These are phyloP conservation scores for Mycena metata DNA, from an alignment of 768 basidiomycete species.

Conservation along the genomic window DNA sequence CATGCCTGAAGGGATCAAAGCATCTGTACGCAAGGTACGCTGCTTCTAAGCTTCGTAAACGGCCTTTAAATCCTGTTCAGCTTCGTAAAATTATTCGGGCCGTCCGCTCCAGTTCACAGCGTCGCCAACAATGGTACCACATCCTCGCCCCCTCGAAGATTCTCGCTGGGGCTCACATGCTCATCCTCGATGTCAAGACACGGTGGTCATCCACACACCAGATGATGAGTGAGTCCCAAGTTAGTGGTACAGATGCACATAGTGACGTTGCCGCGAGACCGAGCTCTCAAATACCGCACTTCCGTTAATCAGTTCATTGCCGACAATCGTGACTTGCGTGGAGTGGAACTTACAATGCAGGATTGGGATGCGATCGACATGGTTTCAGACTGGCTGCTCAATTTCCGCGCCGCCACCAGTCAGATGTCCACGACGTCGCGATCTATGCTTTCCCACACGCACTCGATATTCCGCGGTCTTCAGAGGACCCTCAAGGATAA, in stretches of 20 bases:
- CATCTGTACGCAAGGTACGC: conserved; percentile 12
- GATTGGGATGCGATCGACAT: conserved; percentile 36
- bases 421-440: conserved; percentile 40
- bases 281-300: conserved; percentile 35
- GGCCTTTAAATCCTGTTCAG: not conserved
- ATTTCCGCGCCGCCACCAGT: conserved; percentile 35
- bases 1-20: conserved; percentile 10
- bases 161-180: conserved; percentile 29
- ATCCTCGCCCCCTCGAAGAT: not conserved
- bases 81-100: conserved; percentile 28
- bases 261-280: too few species aligned
- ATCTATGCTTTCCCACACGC: conserved; percentile 32
- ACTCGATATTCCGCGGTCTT: conserved; percentile 23
- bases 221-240: conserved; percentile 36
- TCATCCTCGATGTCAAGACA: conserved; percentile 39
- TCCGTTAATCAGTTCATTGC: conserved; percentile 18
- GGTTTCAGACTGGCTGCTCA: conserved; percentile 30
- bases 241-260: too few species aligned
- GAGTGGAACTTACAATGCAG: conserved; percentile 6
- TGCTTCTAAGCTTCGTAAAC: not conserved
- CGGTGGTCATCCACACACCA: conserved; percentile 40
- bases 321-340: conserved; percentile 26
- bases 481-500: conserved; percentile 24
- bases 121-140: not conserved
- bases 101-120: not conserved